Conservation (phyloP, 2,329 filamentous ascomycete species). For the Aspergillus sp. region DNA sequence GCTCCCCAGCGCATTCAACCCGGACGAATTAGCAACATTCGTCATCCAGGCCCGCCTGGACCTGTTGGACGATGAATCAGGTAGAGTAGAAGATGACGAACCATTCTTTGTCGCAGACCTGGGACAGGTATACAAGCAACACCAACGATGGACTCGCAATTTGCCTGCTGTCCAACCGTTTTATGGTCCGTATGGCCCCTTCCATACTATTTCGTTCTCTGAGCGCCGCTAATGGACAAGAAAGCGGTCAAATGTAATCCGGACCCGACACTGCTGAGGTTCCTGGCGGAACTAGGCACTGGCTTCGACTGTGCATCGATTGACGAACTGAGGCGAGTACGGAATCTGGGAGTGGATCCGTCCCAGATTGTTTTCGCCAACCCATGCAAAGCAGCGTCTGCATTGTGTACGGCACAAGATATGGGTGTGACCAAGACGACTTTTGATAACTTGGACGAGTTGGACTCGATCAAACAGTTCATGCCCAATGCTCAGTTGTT, state of each 20-base stretch:
- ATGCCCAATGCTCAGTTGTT: conserved; percentile 15
- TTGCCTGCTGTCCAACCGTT: conserved; percentile 15
- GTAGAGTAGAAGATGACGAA: conserved; percentile 5
- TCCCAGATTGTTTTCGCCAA: conserved; percentile 21
- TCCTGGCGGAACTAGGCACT: conserved; percentile 15
- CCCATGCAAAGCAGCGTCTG: conserved; percentile 19
- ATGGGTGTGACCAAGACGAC: conserved; percentile 15
- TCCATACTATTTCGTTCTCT: neutral
- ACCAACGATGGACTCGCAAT: conserved; percentile 12
- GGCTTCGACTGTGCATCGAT: conserved; percentile 24
- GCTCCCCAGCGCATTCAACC: neutral
- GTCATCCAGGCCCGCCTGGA: neutral
- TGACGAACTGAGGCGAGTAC: conserved; percentile 16
- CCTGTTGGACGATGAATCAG: neutral
- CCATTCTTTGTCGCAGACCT: conserved; percentile 18
- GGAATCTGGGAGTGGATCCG: conserved; percentile 17
- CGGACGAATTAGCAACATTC: neutral
- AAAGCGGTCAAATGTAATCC: conserved; percentile 26
- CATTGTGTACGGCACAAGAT: conserved; percentile 12
- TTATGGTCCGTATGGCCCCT: conserved; percentile 10
- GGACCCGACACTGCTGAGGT: conserved; percentile 16
- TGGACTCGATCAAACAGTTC: conserved; percentile 16
- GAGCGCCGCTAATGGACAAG: neutral
- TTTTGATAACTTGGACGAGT: conserved; percentile 24
- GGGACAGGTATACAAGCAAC: conserved; percentile 11